Percentiles rank a stretch among this genome's conserved stretches.
Evolutionary conservation across 179 eudicot species (phyloP).

Genomic region (Vitellaria paradoxa): DNA sequence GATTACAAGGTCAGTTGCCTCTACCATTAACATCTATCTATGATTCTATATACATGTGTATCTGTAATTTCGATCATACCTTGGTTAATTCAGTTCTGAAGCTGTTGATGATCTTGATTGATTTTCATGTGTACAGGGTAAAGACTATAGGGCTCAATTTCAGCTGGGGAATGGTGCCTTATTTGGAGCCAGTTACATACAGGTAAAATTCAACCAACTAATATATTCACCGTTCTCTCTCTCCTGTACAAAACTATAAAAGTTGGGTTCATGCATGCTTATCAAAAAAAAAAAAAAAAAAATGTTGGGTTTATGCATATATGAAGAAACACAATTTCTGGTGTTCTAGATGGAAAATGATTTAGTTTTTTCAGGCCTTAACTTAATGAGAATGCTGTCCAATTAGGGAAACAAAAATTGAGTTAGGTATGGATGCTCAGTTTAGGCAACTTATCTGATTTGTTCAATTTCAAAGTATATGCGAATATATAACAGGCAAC

Average conservation of each 20-base stretch:
- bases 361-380: not conserved
- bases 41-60: not conserved
- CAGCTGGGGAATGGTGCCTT: conserved; percentile 89
- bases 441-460: not conserved
- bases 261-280: not conserved
- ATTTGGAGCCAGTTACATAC: conserved; percentile 83
- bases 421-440: not conserved
- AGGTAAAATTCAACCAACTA: conserved; percentile 38
- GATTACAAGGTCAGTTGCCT: conserved; percentile 73
- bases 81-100: not conserved
- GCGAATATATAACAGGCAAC: not conserved
- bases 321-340: not conserved
- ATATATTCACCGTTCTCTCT: not conserved
- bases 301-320: not conserved
- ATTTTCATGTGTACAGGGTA: conserved; percentile 48
- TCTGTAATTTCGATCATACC: not conserved
- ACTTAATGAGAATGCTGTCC: not conserved
- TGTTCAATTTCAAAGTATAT: not conserved
- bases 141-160: conserved; percentile 74
- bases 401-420: not conserved
- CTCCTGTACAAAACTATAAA: not conserved
- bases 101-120: conserved; percentile 4
- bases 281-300: too few species aligned
- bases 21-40: not conserved
- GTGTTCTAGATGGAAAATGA: not conserved